Conservation (phyloP, 805 yeast species). For the Suhomyces prunicola region DNA sequence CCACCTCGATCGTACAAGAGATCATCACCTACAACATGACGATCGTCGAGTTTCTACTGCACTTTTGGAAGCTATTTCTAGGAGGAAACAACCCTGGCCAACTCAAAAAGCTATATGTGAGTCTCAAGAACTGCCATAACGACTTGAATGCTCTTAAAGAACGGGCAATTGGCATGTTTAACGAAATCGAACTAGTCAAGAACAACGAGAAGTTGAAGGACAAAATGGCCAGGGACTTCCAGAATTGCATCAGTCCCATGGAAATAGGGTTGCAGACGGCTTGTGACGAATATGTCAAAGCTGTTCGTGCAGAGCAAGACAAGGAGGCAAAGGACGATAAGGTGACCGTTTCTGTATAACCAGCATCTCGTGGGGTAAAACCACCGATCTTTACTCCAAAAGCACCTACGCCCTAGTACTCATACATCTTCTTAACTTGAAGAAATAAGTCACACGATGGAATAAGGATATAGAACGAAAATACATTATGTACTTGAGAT, state of each 20-base stretch:
- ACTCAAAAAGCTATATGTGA: slow-evolving; percentile 35
- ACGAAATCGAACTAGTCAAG: slow-evolving; percentile 15
- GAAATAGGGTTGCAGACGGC: slow-evolving; percentile 33
- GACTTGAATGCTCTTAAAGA: slow-evolving; percentile 27
- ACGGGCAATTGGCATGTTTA: slow-evolving; percentile 13
- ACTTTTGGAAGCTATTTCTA: slow-evolving; percentile 40
- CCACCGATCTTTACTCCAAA: too few relatives aligned
- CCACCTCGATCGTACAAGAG: slow-evolving; percentile 25
- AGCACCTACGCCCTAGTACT: too few relatives aligned
- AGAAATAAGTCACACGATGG: too few relatives aligned
- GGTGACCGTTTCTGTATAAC: background rate
- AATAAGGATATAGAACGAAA: too few relatives aligned
- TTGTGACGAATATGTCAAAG: slow-evolving; percentile 31
- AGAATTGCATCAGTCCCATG: slow-evolving; percentile 30
- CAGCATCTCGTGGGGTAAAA: too few relatives aligned
- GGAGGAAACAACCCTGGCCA: slow-evolving; percentile 37
- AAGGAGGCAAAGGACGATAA: slow-evolving; percentile 4
- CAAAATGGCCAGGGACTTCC: slow-evolving; percentile 30
- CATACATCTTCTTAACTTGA: too few relatives aligned
- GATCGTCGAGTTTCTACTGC: slow-evolving; percentile 40
- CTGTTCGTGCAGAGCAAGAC: slow-evolving; percentile 17
- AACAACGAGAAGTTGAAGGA: slow-evolving; percentile 31
- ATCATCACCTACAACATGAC: slow-evolving; percentile 38
- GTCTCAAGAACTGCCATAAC: slow-evolving; percentile 33
- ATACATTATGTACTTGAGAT: too few relatives aligned